Evolutionary conservation across 23 red algal genomes (phyloP).

Genomic region (Pyropia haitanensis): DNA sequence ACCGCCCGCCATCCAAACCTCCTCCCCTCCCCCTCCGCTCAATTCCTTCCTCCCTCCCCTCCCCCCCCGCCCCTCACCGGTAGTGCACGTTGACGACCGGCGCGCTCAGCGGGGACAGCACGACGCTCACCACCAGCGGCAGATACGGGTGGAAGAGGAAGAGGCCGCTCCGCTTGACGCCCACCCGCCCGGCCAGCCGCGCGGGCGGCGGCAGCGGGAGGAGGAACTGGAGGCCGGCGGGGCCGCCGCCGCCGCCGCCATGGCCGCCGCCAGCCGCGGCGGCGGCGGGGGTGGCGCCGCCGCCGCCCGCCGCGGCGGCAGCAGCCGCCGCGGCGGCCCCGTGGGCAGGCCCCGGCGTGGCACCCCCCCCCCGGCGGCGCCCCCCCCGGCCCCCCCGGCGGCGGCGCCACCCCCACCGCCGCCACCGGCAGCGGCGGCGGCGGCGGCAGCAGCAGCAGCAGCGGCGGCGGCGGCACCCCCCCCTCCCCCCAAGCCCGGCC

Average conservation of each 20-base stretch:
- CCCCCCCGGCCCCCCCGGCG: background rate
- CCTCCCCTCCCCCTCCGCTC: no score
- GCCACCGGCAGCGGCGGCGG: background rate
- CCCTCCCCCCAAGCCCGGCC: background rate
- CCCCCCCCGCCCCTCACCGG: no score
- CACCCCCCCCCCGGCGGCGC: background rate
- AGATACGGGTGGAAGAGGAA: conserved; percentile 73
- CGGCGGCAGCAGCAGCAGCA: background rate
- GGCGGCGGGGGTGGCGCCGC: no score
- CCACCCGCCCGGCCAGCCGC: background rate
- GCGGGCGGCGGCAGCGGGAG: no score
- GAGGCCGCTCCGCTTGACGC: conserved; percentile 12
- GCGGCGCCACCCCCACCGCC: background rate
- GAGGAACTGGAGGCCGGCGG: no score
- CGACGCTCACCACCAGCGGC: conserved; percentile 60
- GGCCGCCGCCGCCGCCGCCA: background rate
- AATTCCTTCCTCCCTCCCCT: no score
- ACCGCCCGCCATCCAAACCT: no score
- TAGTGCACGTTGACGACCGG: conserved; percentile 48
- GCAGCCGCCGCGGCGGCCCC: background rate
- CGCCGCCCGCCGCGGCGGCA: background rate
- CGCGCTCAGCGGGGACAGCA: conserved; percentile 11
- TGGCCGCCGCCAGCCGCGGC: no score
- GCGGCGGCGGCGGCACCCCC: no score
- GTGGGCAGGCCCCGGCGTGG: background rate